Evolutionary conservation across 345 rosid species (phyloP).

Genomic region (Triadica sebifera): DNA sequence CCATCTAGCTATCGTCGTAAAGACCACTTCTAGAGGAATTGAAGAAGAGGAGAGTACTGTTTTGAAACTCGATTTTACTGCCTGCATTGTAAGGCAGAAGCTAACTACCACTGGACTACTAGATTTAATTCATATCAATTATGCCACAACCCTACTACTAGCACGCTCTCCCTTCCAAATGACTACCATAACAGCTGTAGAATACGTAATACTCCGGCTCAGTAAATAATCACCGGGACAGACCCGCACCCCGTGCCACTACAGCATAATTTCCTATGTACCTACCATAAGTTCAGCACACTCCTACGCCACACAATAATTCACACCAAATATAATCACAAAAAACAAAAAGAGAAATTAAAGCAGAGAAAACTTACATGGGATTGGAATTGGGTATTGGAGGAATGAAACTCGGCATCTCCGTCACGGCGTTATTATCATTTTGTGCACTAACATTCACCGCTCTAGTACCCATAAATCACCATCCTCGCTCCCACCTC

Average conservation of each 20-base stretch:
- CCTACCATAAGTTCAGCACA: neutral
- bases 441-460: conserved; percentile 35
- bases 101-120: neutral
- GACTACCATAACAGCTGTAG: neutral
- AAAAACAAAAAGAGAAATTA: neutral
- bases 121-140: neutral
- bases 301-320: neutral
- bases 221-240: too few species aligned
- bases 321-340: neutral
- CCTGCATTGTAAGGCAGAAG: neutral
- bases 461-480: conserved; percentile 45
- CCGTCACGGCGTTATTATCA: conserved; percentile 37
- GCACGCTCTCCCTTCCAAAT: neutral
- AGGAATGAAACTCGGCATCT: conserved; percentile 57
- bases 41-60: neutral
- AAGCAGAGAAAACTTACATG: conserved; percentile 30
- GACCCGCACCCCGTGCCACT: too few species aligned
- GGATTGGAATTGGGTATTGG: conserved; percentile 38
- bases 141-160: neutral
- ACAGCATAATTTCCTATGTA: too few species aligned
- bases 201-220: neutral
- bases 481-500: conserved; percentile 25
- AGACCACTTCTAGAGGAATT: neutral
- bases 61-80: neutral
- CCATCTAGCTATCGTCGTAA: neutral